Percentiles rank a stretch among this genome's conserved stretches.
These are phyloP conservation scores for Aaosphaeria pasadenensis DNA, from an alignment of 2,329 filamentous ascomycete species.

Conservation along the genomic window DNA sequence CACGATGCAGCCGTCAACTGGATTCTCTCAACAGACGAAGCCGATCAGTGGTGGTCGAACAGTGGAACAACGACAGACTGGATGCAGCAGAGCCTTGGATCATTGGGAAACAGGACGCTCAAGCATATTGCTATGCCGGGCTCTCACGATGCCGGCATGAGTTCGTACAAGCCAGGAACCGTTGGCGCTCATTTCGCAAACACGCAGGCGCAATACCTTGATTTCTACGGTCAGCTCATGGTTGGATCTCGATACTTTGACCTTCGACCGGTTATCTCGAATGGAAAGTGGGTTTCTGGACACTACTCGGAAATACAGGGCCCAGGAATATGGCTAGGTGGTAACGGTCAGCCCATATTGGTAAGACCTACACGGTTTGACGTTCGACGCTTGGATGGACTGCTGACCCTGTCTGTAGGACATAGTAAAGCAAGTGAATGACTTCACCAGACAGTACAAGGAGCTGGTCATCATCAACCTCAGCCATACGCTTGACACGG, in stretches of 20 bases:
- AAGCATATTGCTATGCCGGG: slow-evolving; percentile 49
- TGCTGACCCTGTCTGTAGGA: not conserved
- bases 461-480: slow-evolving; percentile 49
- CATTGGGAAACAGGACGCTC: slow-evolving; percentile 40
- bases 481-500: slow-evolving; percentile 45
- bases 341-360: slow-evolving; percentile 44
- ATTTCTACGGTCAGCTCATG: slow-evolving; percentile 46
- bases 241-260: slow-evolving; percentile 50
- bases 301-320: slow-evolving; percentile 40
- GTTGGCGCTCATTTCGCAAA: slow-evolving; percentile 40
- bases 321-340: slow-evolving; percentile 39
- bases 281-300: slow-evolving; percentile 42
- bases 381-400: not conserved
- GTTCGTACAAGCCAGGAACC: slow-evolving; percentile 38
- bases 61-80: slow-evolving; percentile 34
- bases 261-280: slow-evolving; percentile 42
- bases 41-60: slow-evolving; percentile 35
- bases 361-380: slow-evolving; percentile 46
- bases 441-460: slow-evolving; percentile 43
- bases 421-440: not conserved
- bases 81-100: slow-evolving; percentile 41
- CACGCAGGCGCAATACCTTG: slow-evolving; percentile 46
- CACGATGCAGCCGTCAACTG: slow-evolving; percentile 36
- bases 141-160: slow-evolving; percentile 52
- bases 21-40: slow-evolving; percentile 36